Evolutionary conservation across 2,329 filamentous ascomycete genomes (phyloP), one percentile per base, ranked within the genome.

Genomic region (Pseudogymnoascus sp.): DNA sequence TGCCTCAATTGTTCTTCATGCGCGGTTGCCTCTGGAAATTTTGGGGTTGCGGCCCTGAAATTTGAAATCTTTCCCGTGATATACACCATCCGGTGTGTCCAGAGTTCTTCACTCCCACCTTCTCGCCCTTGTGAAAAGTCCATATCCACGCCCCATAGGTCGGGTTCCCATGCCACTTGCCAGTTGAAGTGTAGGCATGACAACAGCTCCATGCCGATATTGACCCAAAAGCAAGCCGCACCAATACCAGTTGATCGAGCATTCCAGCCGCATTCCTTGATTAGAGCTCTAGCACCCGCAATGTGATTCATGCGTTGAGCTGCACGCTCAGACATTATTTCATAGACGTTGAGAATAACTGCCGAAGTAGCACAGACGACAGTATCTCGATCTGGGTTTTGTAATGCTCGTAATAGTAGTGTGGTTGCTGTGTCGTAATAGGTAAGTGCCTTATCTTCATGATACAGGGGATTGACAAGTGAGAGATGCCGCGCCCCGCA

Each of bases 201-300:
- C 28, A 97, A 79, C n/a, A 97, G 80, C 73, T 97, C 93, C 82
- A 96, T 89, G 14, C 88, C 89, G 14, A 96, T 87, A 69, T 96
- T 96, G 38, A 97, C 80, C 93, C 93, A 97, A 76, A 97, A 97
- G 74, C 93, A 97, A 0, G 93, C 91, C 0, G 87, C 85, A 0
- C 91, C 93, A 18, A 96, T 85, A 0, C 93, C 92, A 1, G 82
- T 83, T 37, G 89, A 89, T 66, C 81, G 85, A 0, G 91, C 91
- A 69, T 91, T 88, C 93, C 93, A 97, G 3, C 87, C 86, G 70
- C 92, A 96, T 72, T 96, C 91, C 65, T 91, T 90, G 70, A 97
- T 93, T 60, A 96, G 79, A 1, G 91, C 91, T 62, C 91, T 84
- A 8, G 91, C 91, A 4, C 91, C 91, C 0, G 89, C 88, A 68